Evolutionary conservation across 2,329 filamentous ascomycete genomes (phyloP).

Genomic region (Rhynchosporium agropyri): DNA sequence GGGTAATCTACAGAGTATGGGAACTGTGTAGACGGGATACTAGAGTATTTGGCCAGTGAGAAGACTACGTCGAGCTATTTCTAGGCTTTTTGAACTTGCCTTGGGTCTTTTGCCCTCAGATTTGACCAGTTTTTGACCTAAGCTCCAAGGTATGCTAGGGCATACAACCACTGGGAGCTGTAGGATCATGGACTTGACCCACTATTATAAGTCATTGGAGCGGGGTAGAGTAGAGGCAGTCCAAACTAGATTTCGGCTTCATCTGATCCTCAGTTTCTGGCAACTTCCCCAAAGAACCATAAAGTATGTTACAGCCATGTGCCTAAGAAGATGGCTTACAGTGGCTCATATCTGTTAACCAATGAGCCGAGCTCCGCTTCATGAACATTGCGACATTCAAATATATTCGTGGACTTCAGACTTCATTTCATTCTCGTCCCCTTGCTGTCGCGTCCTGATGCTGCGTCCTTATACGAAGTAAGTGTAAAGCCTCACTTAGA

Average conservation of each 20-base stretch:
- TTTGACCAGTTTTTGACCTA: no score
- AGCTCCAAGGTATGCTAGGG: no score
- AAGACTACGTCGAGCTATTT: no score
- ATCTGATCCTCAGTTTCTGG: constrained; percentile 22
- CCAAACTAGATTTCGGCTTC: constrained; percentile 11
- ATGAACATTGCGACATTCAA: background rate
- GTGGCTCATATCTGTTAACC: background rate
- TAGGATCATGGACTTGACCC: no score
- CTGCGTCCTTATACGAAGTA: background rate
- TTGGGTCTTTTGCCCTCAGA: no score
- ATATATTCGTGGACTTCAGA: constrained; percentile 4
- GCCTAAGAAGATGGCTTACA: constrained; percentile 14
- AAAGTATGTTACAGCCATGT: constrained; percentile 3
- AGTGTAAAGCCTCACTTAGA: background rate
- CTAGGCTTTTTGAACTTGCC: no score
- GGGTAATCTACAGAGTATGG: no score
- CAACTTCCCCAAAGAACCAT: constrained; percentile 14
- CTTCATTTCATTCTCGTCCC: constrained; percentile 11
- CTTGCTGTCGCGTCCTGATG: background rate
- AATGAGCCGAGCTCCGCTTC: constrained; percentile 3
- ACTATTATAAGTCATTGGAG: no score
- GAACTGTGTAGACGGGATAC: no score
- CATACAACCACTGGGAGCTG: no score
- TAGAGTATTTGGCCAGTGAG: no score
- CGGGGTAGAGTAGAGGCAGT: background rate